These are phyloP conservation scores for Lipomyces lipofer DNA, from an alignment of 805 yeast genomes.

Conservation along the genomic window DNA sequence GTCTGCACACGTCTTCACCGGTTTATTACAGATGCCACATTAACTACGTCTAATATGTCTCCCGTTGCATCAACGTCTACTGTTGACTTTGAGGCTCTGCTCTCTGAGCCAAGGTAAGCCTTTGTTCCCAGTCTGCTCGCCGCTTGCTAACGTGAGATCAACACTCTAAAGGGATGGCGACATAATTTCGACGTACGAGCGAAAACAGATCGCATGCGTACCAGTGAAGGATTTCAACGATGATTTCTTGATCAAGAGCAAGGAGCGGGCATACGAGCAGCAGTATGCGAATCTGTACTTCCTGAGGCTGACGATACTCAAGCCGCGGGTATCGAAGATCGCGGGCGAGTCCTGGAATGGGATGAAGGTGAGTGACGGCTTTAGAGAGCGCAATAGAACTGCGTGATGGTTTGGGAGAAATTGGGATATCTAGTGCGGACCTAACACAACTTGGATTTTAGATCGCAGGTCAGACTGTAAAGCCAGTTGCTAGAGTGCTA, in stretches of 20 bases:
- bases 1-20: no score
- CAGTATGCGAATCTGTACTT: conserved; percentile 63
- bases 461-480: conserved; percentile 43
- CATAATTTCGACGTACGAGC: background rate
- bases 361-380: conserved; percentile 45
- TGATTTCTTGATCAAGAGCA: conserved; percentile 4
- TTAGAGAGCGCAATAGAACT: no score
- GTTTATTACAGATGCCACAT: no score
- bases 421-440: no score
- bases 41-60: conserved; percentile 12
- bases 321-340: conserved; percentile 48
- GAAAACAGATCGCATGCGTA: background rate
- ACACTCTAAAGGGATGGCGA: conserved; percentile 6
- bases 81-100: conserved; percentile 6
- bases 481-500: conserved; percentile 51
- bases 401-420: no score
- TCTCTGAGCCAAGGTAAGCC: conserved; percentile 12
- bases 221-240: conserved; percentile 15
- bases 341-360: conserved; percentile 60
- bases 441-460: conserved; percentile 45
- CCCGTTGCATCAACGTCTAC: conserved; percentile 24
- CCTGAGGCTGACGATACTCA: conserved; percentile 51
- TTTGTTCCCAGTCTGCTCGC: background rate
- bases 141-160: background rate
- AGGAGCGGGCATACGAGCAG: conserved; percentile 46